Conservation (phyloP, 768 basidiomycete genomes). For the Tricholoma matsutake region DNA sequence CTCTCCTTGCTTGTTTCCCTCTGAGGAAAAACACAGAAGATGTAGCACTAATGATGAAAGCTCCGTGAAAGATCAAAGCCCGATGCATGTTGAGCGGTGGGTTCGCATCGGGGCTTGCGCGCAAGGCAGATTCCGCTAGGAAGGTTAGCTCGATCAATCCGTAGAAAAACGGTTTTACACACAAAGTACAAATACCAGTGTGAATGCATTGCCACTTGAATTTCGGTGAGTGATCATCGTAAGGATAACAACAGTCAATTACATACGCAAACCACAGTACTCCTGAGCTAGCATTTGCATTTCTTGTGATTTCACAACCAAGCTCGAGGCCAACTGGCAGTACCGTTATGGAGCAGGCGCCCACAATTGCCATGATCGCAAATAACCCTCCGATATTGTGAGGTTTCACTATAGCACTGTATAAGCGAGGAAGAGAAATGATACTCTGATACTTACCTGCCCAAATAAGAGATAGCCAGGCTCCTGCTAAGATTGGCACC, state of each 20-base stretch:
- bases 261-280: conserved; percentile 73
- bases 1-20: conserved; percentile 62
- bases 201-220: conserved; percentile 60
- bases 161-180: conserved; percentile 15
- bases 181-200: conserved; percentile 65
- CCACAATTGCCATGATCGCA: conserved; percentile 65
- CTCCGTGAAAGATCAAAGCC: conserved; percentile 65
- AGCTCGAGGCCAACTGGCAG: conserved; percentile 78
- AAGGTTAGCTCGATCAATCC: background rate
- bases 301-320: conserved; percentile 75
- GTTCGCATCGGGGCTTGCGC: conserved; percentile 52
- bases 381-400: conserved; percentile 60
- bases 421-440: background rate
- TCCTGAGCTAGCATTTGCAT: conserved; percentile 74
- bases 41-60: conserved; percentile 39
- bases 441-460: conserved; percentile 48
- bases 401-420: conserved; percentile 49
- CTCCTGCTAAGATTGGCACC: conserved; percentile 55
- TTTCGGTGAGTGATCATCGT: background rate
- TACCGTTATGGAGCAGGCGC: conserved; percentile 61
- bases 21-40: conserved; percentile 46
- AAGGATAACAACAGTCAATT: background rate
- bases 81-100: conserved; percentile 75
- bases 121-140: conserved; percentile 64
- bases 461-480: conserved; percentile 80